Evolutionary conservation across 257 asterid genomes (phyloP).

Genomic region (Catharanthus roseus): DNA sequence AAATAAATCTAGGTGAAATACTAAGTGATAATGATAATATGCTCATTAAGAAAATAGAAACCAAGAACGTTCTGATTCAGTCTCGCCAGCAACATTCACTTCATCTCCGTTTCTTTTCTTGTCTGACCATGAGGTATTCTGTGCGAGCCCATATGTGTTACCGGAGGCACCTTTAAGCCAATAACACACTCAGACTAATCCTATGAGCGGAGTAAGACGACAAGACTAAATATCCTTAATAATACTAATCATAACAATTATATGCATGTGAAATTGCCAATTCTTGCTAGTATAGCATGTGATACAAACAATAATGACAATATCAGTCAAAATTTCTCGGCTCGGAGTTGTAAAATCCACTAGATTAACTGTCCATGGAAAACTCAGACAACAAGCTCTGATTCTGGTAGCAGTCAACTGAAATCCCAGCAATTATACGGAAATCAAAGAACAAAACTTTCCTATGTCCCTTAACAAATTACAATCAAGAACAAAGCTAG

Average conservation of each 20-base stretch:
- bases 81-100: neutral
- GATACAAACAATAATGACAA: neutral
- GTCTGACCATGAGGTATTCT: no score
- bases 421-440: neutral
- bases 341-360: neutral
- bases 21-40: neutral
- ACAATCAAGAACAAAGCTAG: neutral
- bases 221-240: neutral
- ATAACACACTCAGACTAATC: no score
- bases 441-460: constrained; percentile 11
- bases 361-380: neutral
- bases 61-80: neutral
- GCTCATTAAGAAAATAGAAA: no score
- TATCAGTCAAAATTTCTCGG: neutral
- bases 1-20: neutral
- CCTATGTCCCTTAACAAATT: neutral
- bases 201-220: no score
- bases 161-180: no score
- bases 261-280: neutral
- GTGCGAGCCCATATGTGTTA: no score
- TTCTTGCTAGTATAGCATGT: neutral
- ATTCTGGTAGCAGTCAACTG: no score
- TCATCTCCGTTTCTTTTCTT: no score
- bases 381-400: no score
- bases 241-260: neutral